Conservation (phyloP, 2,329 filamentous ascomycete genomes). For the Ophiostoma tasmaniense region DNA sequence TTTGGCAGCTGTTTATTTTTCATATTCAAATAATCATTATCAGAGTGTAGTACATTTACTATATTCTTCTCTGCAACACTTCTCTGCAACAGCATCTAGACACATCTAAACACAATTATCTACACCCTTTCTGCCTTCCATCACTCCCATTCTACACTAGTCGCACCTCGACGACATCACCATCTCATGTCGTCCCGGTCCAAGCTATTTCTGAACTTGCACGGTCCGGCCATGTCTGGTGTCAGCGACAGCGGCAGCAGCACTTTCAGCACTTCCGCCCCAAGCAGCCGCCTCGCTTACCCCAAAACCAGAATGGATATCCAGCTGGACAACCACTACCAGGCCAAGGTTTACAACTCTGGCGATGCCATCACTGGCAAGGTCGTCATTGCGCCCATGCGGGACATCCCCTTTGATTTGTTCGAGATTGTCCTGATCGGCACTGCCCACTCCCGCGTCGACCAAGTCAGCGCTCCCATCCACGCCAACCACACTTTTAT, state of each 20-base stretch:
- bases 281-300: conserved; percentile 17
- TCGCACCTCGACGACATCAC: not conserved
- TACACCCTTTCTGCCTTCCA: not conserved
- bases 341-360: conserved; percentile 47
- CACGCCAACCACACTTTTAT: conserved; percentile 45
- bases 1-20: not conserved
- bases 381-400: conserved; percentile 37
- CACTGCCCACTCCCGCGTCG: conserved; percentile 41
- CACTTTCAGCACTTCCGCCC: conserved; percentile 12
- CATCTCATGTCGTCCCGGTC: conserved; percentile 6
- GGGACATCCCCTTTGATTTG: conserved; percentile 41
- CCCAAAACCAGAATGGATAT: conserved; percentile 36
- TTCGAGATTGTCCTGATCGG: conserved; percentile 48
- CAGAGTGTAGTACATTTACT: not conserved
- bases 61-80: not conserved
- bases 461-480: conserved; percentile 42
- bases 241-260: conserved; percentile 16
- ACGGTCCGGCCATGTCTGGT: conserved; percentile 13
- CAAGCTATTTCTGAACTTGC: conserved; percentile 6
- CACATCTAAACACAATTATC: not conserved
- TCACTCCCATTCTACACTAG: not conserved
- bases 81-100: not conserved
- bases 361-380: conserved; percentile 43
- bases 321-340: conserved; percentile 45
- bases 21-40: not conserved